Conservation (phyloP, 2,329 filamentous ascomycete genomes). For the Alternaria metachromatica region DNA sequence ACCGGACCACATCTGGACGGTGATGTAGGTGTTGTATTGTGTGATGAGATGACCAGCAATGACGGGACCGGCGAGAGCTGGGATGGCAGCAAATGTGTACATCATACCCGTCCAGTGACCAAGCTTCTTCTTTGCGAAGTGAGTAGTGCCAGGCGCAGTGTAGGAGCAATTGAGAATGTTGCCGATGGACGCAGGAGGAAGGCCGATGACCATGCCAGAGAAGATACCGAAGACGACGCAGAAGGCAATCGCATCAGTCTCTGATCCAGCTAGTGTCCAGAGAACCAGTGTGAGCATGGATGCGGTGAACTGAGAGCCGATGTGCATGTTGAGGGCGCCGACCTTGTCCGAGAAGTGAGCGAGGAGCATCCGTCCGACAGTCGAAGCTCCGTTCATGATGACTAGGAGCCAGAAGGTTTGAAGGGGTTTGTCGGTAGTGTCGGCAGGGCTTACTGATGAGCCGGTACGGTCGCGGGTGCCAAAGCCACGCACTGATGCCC, state of each 20-base stretch:
- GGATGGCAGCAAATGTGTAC: constrained; percentile 55
- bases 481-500: constrained; percentile 54
- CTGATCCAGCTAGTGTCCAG: constrained; percentile 52
- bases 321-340: constrained; percentile 57
- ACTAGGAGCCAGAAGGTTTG: constrained; percentile 58
- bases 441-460: constrained; percentile 7
- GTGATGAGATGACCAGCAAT: constrained; percentile 57
- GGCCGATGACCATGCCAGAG: constrained; percentile 58
- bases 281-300: constrained; percentile 53
- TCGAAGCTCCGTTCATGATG: constrained; percentile 59
- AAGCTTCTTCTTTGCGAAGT: constrained; percentile 48
- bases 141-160: constrained; percentile 31
- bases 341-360: constrained; percentile 55
- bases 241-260: constrained; percentile 54
- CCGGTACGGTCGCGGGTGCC: constrained; percentile 45
- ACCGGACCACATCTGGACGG: constrained; percentile 58
- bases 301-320: constrained; percentile 49
- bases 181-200: constrained; percentile 58
- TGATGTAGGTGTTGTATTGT: constrained; percentile 50
- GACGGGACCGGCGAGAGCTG: constrained; percentile 56
- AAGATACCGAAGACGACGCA: constrained; percentile 57
- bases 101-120: constrained; percentile 63
- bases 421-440: constrained; percentile 42
- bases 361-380: constrained; percentile 54
- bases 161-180: constrained; percentile 52